Base-by-base conservation (phyloP, 179 eudicot genomes). In the Nepenthes alata region DNA sequence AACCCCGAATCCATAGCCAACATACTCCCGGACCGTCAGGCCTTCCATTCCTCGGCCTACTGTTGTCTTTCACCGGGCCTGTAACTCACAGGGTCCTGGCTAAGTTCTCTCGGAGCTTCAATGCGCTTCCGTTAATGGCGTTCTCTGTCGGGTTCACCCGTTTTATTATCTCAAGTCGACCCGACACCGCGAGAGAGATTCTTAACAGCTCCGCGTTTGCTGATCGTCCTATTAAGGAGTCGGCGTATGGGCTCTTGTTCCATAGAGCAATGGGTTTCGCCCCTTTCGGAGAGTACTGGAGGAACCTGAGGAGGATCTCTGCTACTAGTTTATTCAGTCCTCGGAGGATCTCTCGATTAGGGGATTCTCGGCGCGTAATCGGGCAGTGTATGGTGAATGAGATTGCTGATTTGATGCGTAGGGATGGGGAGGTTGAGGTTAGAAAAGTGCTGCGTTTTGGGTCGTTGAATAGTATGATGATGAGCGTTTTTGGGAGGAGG, bases 231-330 rank as follows among this genome's bases (percentile, higher is more conserved):
- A 78, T 88, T 0, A 91, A 91, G 35, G 97, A 91, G 68, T 83
- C 91, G 0, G 97, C 97, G 0, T 85, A 84, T 45, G 87, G 67
- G 77, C 80, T 91, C 0, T 60, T 91, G 9, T 91, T 91, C 39
- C 81, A 85, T 63, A 67, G 95, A 0, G 96, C 97, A 0, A 91
- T 91, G 96, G 97, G 97, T 13, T 91, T 91, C 15, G 96, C 97
- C 1, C 89, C 96, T 0, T 91, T 77, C 7, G 97, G 97, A 0
- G 96, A 79, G 34, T 88, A 91, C 54, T 91, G 97, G 96, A 70
- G 96, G 64, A 78, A 78, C 11, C 16, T 91, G 34, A 67, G 97
- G 37, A 60, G 91, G 1, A 77, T 91, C 0, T 84, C 95, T 0
- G 78, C 87, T 0, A 78, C 85, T n/a, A 81, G 88, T 41, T 50